Evolutionary conservation across 75 land plant species (phyloP).

Genomic region (Cryptomeria japonica): DNA sequence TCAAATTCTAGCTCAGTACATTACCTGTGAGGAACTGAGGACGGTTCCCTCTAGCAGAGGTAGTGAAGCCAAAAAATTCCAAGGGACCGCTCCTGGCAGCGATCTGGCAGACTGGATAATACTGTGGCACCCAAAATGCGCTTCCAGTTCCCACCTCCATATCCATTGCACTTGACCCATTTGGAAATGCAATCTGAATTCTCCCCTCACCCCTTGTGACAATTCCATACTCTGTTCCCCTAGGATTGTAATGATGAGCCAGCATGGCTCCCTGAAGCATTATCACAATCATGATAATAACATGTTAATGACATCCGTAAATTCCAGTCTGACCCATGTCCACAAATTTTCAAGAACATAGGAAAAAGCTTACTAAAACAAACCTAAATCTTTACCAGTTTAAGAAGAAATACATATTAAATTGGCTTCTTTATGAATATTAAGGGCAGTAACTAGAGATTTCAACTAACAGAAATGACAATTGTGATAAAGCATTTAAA

Average conservation of each 20-base stretch:
- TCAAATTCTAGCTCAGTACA: not conserved
- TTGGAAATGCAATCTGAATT: conserved; percentile 64
- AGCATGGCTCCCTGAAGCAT: conserved; percentile 68
- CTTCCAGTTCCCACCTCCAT: conserved; percentile 43
- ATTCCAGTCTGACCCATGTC: not conserved
- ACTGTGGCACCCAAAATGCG: conserved; percentile 70
- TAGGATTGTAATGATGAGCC: conserved; percentile 81
- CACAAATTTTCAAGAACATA: not conserved
- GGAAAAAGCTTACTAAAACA: not conserved
- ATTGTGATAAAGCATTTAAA: not conserved
- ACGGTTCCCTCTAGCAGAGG: conserved; percentile 50
- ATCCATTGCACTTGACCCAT: conserved; percentile 60
- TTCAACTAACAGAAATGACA: not conserved
- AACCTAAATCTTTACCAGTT: not conserved
- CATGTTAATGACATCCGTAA: too few relatives aligned
- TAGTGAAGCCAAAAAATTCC: conserved; percentile 84
- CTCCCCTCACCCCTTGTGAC: conserved; percentile 61
- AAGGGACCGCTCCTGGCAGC: conserved; percentile 56
- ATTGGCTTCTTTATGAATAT: not conserved
- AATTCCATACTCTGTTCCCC: conserved; percentile 67
- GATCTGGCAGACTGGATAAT: conserved; percentile 82
- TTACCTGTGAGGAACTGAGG: conserved; percentile 70
- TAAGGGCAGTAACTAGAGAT: not conserved
- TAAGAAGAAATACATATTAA: not conserved
- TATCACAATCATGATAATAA: not conserved